phyloP scores from a whole-genome alignment of 306 rosid species.

The Cicer pinnatifidum region DNA sequence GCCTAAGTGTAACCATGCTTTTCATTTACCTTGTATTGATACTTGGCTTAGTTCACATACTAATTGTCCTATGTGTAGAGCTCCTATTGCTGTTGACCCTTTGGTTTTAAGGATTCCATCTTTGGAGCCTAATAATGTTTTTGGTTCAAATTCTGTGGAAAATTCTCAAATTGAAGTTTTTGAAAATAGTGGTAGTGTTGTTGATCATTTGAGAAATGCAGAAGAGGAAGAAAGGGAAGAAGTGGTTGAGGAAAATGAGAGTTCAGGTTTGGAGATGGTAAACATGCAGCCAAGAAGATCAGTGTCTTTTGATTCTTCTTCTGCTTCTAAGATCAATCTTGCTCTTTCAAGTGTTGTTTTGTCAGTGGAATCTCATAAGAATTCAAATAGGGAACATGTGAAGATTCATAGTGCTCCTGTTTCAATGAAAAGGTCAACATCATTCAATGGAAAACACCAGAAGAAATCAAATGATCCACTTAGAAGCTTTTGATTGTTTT shows the following conservation, averaged over 20 bases:
- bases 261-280: not conserved
- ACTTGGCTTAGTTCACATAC: conserved; percentile 92
- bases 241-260: conserved; percentile 36
- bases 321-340: conserved; percentile 55
- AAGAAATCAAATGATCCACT: conserved; percentile 51
- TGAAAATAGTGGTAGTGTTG: conserved; percentile 15
- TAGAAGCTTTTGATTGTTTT: conserved; percentile 61
- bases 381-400: conserved; percentile 27
- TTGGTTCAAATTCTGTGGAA: conserved; percentile 35
- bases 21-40: conserved; percentile 82
- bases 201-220: conserved; percentile 23
- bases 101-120: conserved; percentile 11
- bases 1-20: conserved; percentile 90
- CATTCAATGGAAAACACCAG: conserved; percentile 65
- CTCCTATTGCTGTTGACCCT: conserved; percentile 56
- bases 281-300: conserved; percentile 63
- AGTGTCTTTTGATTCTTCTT: conserved; percentile 64
- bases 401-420: conserved; percentile 43
- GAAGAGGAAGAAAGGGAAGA: conserved; percentile 24
- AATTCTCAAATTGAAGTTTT: conserved; percentile 34
- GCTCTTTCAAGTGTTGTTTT: conserved; percentile 32
- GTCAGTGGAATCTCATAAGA: conserved; percentile 37
- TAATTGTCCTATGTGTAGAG: conserved; percentile 87
- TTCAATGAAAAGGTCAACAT: conserved; percentile 71
- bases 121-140: conserved; percentile 36